Conservation (phyloP, 148 eudicot genomes). For the Spergularia marina region DNA sequence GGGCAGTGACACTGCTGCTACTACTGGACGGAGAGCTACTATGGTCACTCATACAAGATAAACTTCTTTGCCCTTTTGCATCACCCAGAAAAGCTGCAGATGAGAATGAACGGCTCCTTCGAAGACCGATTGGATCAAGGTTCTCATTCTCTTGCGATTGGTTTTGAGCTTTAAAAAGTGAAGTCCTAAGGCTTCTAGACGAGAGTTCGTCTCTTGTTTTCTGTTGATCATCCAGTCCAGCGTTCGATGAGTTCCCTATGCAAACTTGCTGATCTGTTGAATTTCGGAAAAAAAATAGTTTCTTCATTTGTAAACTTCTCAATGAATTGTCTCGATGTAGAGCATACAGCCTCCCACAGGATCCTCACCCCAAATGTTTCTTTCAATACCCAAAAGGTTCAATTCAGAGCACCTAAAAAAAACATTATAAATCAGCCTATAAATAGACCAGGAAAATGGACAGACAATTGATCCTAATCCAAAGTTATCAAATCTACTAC, state of each 20-base stretch:
- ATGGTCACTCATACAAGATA: slow-evolving; percentile 32
- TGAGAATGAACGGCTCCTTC: slow-evolving; percentile 76
- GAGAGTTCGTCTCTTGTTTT: slow-evolving; percentile 26
- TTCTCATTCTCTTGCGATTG: slow-evolving; percentile 33
- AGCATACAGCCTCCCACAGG: slow-evolving; percentile 23
- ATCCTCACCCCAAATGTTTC: background rate
- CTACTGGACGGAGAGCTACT: slow-evolving; percentile 60
- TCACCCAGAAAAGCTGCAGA: slow-evolving; percentile 53
- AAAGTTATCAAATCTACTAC: background rate
- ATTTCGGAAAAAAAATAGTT: slow-evolving; percentile 69
- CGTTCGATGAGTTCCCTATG: slow-evolving; percentile 41
- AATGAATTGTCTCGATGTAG: background rate
- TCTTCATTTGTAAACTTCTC: slow-evolving; percentile 53
- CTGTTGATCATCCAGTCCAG: slow-evolving; percentile 23
- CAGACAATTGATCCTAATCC: background rate
- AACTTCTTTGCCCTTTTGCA: slow-evolving; percentile 34
- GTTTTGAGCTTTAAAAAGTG: slow-evolving; percentile 26
- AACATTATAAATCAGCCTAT: background rate
- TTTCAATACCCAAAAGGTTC: background rate
- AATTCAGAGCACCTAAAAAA: slow-evolving; percentile 12
- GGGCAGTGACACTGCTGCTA: slow-evolving; percentile 39
- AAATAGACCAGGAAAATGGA: background rate
- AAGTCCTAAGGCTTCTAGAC: slow-evolving; percentile 25
- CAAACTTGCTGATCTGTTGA: slow-evolving; percentile 46
- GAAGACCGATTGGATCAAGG: slow-evolving; percentile 37